phyloP scores from a whole-genome alignment of 1,284 basidiomycete species.

The Rhodotorula sp. region DNA sequence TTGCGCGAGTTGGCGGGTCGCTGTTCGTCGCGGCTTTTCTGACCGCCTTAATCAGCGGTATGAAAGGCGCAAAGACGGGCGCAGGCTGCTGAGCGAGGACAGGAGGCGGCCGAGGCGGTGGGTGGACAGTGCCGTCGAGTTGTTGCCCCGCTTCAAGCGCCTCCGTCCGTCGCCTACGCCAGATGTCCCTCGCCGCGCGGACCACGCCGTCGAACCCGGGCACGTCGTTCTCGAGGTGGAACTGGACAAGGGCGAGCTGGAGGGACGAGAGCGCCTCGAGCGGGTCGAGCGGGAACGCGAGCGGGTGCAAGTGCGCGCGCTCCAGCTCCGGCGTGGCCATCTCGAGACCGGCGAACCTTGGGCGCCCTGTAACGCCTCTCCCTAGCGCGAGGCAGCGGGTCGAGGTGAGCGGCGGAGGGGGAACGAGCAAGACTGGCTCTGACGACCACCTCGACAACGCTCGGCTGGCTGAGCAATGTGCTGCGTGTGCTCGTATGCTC shows the following conservation, averaged over 20 bases:
- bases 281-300: conserved; percentile 1
- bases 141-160: background rate
- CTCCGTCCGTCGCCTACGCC: background rate
- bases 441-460: too few species aligned
- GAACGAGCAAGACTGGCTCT: too few species aligned
- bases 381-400: too few species aligned
- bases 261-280: conserved; percentile 10
- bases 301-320: conserved; percentile 9
- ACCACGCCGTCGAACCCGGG: background rate
- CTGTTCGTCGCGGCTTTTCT: background rate
- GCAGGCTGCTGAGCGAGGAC: background rate
- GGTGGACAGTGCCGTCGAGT: background rate
- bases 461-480: too few species aligned
- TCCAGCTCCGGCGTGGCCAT: background rate
- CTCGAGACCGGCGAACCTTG: too few species aligned
- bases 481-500: too few species aligned
- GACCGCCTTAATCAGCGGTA: conserved; percentile 7
- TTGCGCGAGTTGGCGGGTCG: background rate
- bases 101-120: background rate
- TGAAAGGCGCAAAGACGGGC: background rate
- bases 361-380: too few species aligned
- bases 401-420: too few species aligned
- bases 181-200: background rate
- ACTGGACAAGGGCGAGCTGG: background rate
- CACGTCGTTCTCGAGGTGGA: background rate